Evolutionary conservation across 23 red algal genomes (phyloP).

Genomic region (Pyropia yezoensis): DNA sequence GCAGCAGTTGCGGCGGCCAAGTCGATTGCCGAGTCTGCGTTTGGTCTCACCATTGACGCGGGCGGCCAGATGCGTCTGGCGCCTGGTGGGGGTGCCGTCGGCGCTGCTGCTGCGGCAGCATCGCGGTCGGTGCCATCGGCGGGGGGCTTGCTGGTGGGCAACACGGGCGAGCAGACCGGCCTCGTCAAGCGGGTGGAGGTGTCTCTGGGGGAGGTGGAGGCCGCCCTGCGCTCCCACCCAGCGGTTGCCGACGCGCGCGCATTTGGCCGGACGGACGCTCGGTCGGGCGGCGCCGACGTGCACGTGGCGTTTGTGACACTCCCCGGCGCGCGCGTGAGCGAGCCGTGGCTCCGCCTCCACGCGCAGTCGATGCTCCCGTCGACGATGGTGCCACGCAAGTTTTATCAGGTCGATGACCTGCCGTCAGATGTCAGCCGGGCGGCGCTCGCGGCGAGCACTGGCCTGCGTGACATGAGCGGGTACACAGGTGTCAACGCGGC

Average conservation of each 20-base stretch:
- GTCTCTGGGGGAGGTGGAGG: background rate
- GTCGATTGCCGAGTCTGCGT: background rate
- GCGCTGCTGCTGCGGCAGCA: background rate
- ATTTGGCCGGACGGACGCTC: background rate
- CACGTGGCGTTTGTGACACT: background rate
- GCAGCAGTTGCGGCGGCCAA: background rate
- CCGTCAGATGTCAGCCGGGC: constrained; percentile 29
- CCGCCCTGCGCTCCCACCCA: background rate
- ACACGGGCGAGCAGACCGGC: background rate
- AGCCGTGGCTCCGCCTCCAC: background rate
- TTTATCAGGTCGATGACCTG: constrained; percentile 13
- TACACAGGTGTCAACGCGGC: background rate
- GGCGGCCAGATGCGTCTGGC: background rate
- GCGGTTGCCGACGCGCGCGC: background rate
- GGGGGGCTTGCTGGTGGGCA: background rate
- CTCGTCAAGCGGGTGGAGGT: background rate
- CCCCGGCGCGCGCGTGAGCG: background rate
- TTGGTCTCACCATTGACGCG: background rate
- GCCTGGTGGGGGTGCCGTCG: background rate
- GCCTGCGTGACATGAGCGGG: background rate
- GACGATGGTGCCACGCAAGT: background rate
- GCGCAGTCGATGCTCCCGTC: background rate
- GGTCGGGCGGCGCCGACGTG: background rate
- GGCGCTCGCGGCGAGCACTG: constrained; percentile 13
- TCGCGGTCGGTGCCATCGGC: background rate